Conservation (phyloP, 1,284 basidiomycete species). For the Agaricales sp. region DNA sequence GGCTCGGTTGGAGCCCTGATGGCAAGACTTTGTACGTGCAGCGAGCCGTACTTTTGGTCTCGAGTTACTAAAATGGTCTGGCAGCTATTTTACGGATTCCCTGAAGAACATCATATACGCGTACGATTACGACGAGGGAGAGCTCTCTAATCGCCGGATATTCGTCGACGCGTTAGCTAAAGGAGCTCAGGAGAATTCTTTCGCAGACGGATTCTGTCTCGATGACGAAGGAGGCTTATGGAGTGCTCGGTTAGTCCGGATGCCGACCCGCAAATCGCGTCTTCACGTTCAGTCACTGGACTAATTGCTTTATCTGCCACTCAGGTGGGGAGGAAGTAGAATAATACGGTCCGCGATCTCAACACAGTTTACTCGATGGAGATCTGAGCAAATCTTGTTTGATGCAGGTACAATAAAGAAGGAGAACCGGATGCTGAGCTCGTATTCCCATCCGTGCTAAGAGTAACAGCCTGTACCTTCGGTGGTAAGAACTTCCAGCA, state of each 20-base stretch:
- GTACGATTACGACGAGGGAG: slow-evolving; percentile 52
- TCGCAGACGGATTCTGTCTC: slow-evolving; percentile 55
- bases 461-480: slow-evolving; percentile 59
- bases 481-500: slow-evolving; percentile 38
- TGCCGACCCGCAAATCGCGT: slow-evolving; percentile 7
- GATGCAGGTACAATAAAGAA: slow-evolving; percentile 14
- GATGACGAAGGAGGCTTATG: slow-evolving; percentile 56
- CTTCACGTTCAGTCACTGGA: slow-evolving; percentile 1
- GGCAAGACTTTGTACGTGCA: slow-evolving; percentile 43
- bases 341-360: slow-evolving; percentile 38
- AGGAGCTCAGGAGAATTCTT: slow-evolving; percentile 37
- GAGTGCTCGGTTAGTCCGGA: slow-evolving; percentile 44
- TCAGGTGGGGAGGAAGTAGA: slow-evolving; percentile 53
- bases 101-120: slow-evolving; percentile 51
- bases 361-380: background rate
- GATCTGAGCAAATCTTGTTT: background rate
- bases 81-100: slow-evolving; percentile 62
- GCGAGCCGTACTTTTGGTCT: background rate
- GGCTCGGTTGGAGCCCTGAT: slow-evolving; percentile 53
- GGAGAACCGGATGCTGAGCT: slow-evolving; percentile 45
- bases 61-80: slow-evolving; percentile 1
- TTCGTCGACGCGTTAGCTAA: slow-evolving; percentile 45
- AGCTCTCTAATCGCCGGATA: slow-evolving; percentile 41
- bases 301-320: slow-evolving; percentile 1
- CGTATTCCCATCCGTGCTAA: slow-evolving; percentile 44